Conservation (phyloP, 78 protist genomes). For the Tieghemostelium lacteum region DNA sequence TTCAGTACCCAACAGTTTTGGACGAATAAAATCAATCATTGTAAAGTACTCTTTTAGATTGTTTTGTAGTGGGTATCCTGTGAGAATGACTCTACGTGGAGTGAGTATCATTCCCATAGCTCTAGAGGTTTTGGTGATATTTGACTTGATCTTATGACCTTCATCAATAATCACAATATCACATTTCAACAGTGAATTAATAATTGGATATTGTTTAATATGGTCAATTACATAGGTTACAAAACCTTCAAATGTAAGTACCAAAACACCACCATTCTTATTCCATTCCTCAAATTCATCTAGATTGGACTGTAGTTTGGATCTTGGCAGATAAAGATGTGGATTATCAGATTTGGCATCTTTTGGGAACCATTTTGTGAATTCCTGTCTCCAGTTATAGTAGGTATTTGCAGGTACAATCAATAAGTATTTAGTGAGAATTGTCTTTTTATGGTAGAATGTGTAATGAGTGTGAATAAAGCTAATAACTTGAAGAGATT, state of each 20-base stretch:
- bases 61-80: slow-evolving; percentile 95
- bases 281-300: slow-evolving; percentile 1
- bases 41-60: slow-evolving; percentile 88
- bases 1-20: slow-evolving; percentile 43
- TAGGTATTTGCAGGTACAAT: slow-evolving; percentile 58
- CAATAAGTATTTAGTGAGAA: slow-evolving; percentile 12
- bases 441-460: not conserved
- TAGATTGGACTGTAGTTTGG: not conserved
- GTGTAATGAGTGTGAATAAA: slow-evolving; percentile 43
- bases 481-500: slow-evolving; percentile 76
- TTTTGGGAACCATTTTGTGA: slow-evolving; percentile 46
- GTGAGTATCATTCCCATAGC: slow-evolving; percentile 1
- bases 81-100: slow-evolving; percentile 76
- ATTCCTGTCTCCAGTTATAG: slow-evolving; percentile 52
- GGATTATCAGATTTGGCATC: not conserved
- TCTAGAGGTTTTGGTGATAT: not conserved
- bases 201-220: not conserved
- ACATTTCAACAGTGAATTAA: not conserved
- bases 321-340: not conserved
- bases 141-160: slow-evolving; percentile 85
- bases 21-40: slow-evolving; percentile 87
- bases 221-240: not conserved
- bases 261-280: slow-evolving; percentile 37
- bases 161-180: slow-evolving; percentile 91
- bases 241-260: slow-evolving; percentile 22